Percentiles rank a stretch among this genome's conserved stretches.
Conservation (phyloP, 257 asterid species). For the Plantago ovata region DNA sequence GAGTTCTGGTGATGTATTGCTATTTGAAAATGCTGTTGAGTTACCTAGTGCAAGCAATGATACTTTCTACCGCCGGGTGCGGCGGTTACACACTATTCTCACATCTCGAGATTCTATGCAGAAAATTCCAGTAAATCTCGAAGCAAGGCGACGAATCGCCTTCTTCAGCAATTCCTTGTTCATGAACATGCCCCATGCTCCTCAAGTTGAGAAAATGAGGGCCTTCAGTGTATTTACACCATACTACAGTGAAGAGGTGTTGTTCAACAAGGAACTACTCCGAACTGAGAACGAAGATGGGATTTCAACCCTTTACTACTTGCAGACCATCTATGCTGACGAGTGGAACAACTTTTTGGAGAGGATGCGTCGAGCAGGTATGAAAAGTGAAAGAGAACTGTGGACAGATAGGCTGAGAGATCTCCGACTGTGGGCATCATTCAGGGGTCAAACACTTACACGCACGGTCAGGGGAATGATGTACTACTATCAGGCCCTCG, state of each 20-base stretch:
- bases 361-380: constrained; percentile 89
- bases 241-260: constrained; percentile 90
- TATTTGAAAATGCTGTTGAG: constrained; percentile 74
- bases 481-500: constrained; percentile 97
- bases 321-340: constrained; percentile 91
- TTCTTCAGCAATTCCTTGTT: constrained; percentile 98
- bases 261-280: constrained; percentile 86
- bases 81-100: constrained; percentile 85
- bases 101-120: constrained; percentile 97
- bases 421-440: constrained; percentile 95
- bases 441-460: constrained; percentile 92
- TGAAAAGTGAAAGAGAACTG: constrained; percentile 69
- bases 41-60: constrained; percentile 67
- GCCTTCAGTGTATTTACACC: constrained; percentile 98
- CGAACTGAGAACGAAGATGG: constrained; percentile 99
- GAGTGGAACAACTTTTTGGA: constrained; percentile 93
- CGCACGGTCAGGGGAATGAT: constrained; percentile 99
- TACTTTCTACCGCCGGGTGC: constrained; percentile 77
- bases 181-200: constrained; percentile 99
- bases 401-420: constrained; percentile 79
- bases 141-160: constrained; percentile 96
- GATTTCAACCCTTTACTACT: constrained; percentile 84
- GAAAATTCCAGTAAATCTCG: constrained; percentile 84
- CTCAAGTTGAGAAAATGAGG: constrained; percentile 98
- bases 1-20: constrained; percentile 59